phyloP scores from a whole-genome alignment of 2,329 filamentous ascomycete species.

The Lachnellula occidentalis region DNA sequence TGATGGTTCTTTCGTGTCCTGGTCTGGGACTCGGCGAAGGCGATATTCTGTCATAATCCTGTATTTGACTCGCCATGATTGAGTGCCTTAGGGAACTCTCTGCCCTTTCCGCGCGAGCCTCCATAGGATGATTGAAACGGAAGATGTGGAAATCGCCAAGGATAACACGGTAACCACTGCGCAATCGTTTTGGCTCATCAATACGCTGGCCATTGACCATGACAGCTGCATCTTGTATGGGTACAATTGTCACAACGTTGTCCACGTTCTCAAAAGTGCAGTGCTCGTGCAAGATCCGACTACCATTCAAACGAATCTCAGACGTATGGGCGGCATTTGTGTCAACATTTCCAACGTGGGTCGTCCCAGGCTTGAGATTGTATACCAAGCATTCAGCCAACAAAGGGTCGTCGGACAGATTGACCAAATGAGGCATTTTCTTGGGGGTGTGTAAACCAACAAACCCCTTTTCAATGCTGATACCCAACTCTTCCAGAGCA shows the following conservation, averaged over 20 bases:
- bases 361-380: constrained; percentile 92
- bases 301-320: constrained; percentile 90
- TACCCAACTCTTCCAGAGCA: constrained; percentile 91
- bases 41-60: constrained; percentile 49
- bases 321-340: constrained; percentile 68
- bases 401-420: constrained; percentile 89
- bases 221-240: constrained; percentile 85
- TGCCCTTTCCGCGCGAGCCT: constrained; percentile 86
- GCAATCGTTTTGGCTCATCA: constrained; percentile 75
- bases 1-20: constrained; percentile 74
- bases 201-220: constrained; percentile 97
- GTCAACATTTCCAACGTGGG: constrained; percentile 91
- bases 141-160: constrained; percentile 98
- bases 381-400: constrained; percentile 95
- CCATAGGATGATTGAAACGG: constrained; percentile 94
- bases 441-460: constrained; percentile 93
- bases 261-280: constrained; percentile 92
- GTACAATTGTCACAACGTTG: constrained; percentile 85
- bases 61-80: constrained; percentile 56
- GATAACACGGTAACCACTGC: constrained; percentile 92
- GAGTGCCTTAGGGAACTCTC: constrained; percentile 88
- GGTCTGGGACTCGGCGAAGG: constrained; percentile 57
- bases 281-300: constrained; percentile 86
- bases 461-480: constrained; percentile 98
- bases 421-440: constrained; percentile 98